Evolutionary conservation across 306 rosid species (phyloP), one percentile per base, ranked within the genome.

Genomic region (Gastrolobium villosum): DNA sequence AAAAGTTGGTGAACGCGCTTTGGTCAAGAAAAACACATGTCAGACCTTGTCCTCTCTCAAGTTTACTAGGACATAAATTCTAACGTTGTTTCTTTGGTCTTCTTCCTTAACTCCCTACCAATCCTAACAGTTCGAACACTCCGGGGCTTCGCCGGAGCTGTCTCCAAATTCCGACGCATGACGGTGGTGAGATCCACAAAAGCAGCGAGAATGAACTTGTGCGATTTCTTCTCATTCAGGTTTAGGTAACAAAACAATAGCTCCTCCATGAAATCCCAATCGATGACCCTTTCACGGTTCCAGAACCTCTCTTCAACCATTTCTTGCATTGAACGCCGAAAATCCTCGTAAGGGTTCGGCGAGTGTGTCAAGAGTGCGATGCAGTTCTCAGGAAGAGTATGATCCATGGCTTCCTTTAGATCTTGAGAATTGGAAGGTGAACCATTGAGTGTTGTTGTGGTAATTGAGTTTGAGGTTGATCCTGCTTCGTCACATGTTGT

Each of bases 191-290:
- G 72, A 78, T 94, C 98, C 3, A 86, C 92, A 60, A 88, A 94
- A 14, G 98, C 97, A 50, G 82, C 78, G 3, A 94, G 81, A 15
- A 94, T 87, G 72, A 73, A 90, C 78, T 81, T 88, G 53, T 87
- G 81, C 4, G 88, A 86, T 48, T 84, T 92, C 48, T 90, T 92
- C 20, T 92, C 88, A 52, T 94, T 94, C 0, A 92, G 66, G 36
- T 85, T 90, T 0, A 94, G 78, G 53, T 85, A 92, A 37, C 81
- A 55, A 31, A 92, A 79, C 80, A 94, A 72, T 4, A 92, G 83
- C 69, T 94, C 96, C 31, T 92, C 94, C 97, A 92, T 84, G 87
- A 92, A 92, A 36, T 84, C 88, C 98, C 98, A 94, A 14, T 94
- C 96, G 2, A 82, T 68, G 3, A 84, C 85, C 35, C 52, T 43